Base-by-base conservation (phyloP, 2,329 filamentous ascomycete species). In the Epichloe sp. region DNA sequence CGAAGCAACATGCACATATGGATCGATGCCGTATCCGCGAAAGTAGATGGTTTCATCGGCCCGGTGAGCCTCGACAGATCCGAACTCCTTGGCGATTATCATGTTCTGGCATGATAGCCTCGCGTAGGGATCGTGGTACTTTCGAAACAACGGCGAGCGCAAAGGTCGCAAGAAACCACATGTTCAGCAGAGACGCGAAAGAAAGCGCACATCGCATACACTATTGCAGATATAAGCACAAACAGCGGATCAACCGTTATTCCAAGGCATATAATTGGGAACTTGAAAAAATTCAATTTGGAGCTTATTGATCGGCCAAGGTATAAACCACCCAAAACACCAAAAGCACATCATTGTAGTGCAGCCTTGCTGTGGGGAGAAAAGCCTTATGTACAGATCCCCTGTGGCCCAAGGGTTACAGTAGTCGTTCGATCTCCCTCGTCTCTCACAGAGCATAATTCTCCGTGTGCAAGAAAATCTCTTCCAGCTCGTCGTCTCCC, bases 401-500 rank as follows among this genome's bases (percentile, higher is more conserved):
- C n/a, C 7, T 11, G 34, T 15, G 15, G 11, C 12, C 26, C 26
- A 31, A 31, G 26, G 26, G 3, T 11, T 11, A 47, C 38, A 35
- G 15, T 38, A 12, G 5, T 35, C 26, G 36, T 42, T 17, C 5
- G n/a, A n/a, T 10, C 6, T 31, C 14, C 4, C 19, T 6, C 14
- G 5, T 11, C 36, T 40, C 43, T 47, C 37, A 95, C 55, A 95
- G 74, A 48, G 89, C 87, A 71, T 95, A 96, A 66, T 96, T 96
- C 74, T 97, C 91, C 3, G 90, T 87, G 71, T 96, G 91, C 65
- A 96, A 68, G 65, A 90, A 96, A 50, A 97, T 86, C 76, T 96
- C 91, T 63, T 96, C 90, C 45, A 85, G 78, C 59, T 78, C 77
- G 36, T 83, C 79, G 59, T 88, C 83, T 5, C 78, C 82, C 85